A percentile compares a stretch with the other conserved stretches of the same genome.
Evolutionary conservation across 2,329 filamentous ascomycete genomes (phyloP).

Genomic region (Aspergillus novofumigatus): DNA sequence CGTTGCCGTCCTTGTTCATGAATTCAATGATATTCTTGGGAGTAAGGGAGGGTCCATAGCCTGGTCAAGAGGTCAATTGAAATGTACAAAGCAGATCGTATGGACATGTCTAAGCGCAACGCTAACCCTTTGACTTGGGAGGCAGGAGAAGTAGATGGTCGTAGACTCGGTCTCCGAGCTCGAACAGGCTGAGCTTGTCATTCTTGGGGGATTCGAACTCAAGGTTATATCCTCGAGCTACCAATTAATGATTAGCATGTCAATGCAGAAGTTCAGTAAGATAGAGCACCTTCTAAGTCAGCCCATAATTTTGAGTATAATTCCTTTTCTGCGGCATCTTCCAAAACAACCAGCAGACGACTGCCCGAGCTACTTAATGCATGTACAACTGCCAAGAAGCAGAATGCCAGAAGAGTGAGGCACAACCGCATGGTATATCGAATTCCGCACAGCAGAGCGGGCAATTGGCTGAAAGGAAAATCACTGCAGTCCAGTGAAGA

Average conservation of each 20-base stretch:
- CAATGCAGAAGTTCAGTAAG: slow-evolving; percentile 3
- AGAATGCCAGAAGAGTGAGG: slow-evolving; percentile 65
- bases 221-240: slow-evolving; percentile 79
- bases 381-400: slow-evolving; percentile 50
- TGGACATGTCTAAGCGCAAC: not conserved
- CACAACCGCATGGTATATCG: slow-evolving; percentile 66
- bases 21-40: slow-evolving; percentile 86
- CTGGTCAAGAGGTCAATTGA: slow-evolving; percentile 44
- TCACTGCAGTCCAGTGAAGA: slow-evolving; percentile 11
- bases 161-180: slow-evolving; percentile 80
- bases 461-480: slow-evolving; percentile 13
- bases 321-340: slow-evolving; percentile 74
- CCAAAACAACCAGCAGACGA: slow-evolving; percentile 79
- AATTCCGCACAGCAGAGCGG: slow-evolving; percentile 32
- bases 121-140: slow-evolving; percentile 77
- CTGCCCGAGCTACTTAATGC: slow-evolving; percentile 75
- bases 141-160: slow-evolving; percentile 90
- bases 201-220: slow-evolving; percentile 80
- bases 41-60: slow-evolving; percentile 81
- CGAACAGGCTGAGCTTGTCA: slow-evolving; percentile 71
- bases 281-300: slow-evolving; percentile 43
- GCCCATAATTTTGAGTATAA: slow-evolving; percentile 72
- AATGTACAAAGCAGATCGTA: not conserved
- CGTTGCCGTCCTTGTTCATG: slow-evolving; percentile 85
- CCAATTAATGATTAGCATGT: slow-evolving; percentile 10